Conservation (phyloP, 768 basidiomycete species). For the Paxillus rubicundulus region DNA sequence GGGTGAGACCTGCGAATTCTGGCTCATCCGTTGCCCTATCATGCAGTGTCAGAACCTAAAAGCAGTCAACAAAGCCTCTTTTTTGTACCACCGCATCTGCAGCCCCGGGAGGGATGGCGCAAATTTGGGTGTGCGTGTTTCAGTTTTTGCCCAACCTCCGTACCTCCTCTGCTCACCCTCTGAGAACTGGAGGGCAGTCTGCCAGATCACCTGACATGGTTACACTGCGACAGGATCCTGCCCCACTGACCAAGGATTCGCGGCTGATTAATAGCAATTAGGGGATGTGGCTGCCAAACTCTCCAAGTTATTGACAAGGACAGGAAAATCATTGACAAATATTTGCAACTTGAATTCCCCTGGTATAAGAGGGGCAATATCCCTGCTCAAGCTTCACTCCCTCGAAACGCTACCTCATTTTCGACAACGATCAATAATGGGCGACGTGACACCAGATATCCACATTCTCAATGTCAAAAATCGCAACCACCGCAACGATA, state of each 20-base stretch:
- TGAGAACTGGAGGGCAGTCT: background rate
- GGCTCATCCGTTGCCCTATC: background rate
- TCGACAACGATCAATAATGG: background rate
- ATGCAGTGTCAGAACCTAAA: background rate
- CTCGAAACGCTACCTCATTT: background rate
- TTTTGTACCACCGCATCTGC: background rate
- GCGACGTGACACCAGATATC: constrained; percentile 3
- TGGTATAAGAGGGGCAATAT: background rate
- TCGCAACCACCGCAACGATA: constrained; percentile 15
- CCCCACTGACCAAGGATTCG: too few species aligned
- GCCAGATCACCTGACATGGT: background rate
- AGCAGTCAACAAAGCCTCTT: background rate
- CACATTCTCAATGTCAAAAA: constrained; percentile 52
- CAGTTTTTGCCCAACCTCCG: background rate
- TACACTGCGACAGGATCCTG: background rate
- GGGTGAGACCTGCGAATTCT: background rate
- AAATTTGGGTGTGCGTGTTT: background rate
- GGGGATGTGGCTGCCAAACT: too few species aligned
- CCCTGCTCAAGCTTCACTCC: background rate
- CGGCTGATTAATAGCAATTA: too few species aligned
- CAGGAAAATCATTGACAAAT: too few species aligned
- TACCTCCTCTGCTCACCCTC: background rate
- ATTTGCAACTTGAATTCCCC: background rate
- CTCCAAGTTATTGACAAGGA: too few species aligned
- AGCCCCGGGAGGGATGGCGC: background rate